Evolutionary conservation across 352 stramenopile genomes (phyloP), one percentile per base, ranked within the genome.

Genomic region (Phytophthora pisi): DNA sequence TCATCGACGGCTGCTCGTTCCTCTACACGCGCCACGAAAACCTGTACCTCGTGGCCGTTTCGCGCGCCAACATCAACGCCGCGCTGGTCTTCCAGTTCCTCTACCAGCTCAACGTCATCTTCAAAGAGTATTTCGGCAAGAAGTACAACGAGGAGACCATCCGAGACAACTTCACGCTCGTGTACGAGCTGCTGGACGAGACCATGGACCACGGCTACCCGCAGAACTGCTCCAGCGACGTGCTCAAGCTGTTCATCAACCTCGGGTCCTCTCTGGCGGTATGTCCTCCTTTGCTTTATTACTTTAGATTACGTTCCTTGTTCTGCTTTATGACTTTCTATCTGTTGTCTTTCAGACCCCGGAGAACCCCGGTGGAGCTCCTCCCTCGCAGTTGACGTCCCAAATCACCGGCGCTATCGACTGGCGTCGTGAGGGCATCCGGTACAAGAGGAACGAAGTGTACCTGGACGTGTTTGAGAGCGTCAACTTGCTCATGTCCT

Each of bases 131-230:
- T 74, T 97, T 99, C 68, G 96, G 96, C 51, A 96, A 98, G 63
- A 97, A 98, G 61, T 99, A 99, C 81, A 97, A 95, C 57, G 97
- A 99, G 73, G 97, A 98, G 58, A 96, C 91, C 53, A 96, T 99
- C 64, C 87, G 96, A 45, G 98, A 99, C 75, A 99, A 99, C 79
- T 99, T 99, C 81, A 99, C 97, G 51, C 85, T 99, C 31, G 97
- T 99, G 63, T 99, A 99, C 65, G 97, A 99, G 84, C 88, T 99
- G 30, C 93, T 99, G 70, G 97, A 99, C 66, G 97, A 99, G 74
- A 99, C 97, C 5, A 99, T 99, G 95, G 97, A 99, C 81, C 98
- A 99, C 89, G 97, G 97, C 5, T 99, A 99, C 79, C 97, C 97
- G 28, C 97, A 99, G 85, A 99, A 98, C 78, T 98, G 95, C 75